Evolutionary conservation across 768 basidiomycete species (phyloP), one percentile per base, ranked within the genome.

Genomic region (Grammothele lineata): DNA sequence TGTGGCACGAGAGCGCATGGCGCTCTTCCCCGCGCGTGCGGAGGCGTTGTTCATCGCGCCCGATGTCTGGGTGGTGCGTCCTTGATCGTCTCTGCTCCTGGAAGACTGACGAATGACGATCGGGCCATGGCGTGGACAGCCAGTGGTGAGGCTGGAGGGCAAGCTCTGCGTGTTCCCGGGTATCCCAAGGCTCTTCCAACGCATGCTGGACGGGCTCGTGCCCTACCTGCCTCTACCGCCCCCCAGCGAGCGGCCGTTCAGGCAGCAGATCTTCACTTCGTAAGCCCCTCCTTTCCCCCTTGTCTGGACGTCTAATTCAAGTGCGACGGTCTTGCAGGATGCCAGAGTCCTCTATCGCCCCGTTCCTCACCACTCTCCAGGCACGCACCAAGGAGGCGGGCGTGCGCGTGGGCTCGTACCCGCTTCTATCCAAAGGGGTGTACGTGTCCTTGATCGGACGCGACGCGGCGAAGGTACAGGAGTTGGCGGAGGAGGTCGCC

Each of bases 151-250:
- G 15, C 71, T 96, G 2, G 80, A 80, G 56, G 86, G 87, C 19
- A 94, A 89, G 68, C 73, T 96, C 14, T 95, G 91, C 66, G 72
- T 97, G 22, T 85, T 97, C 67, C 94, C 94, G 0, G 94, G 94
- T 24, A 90, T 96, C 37, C 94, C 94, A 0, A 66, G 72, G 3
- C 73, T 95, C 24, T 95, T 94, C 68, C 81, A 86, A 57, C 80
- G 78, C 63, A 85, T 97, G 74, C 68, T 96, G 27, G 76, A 82
- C 44, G 80, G 76, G 17, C 69, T 94, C 18, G 78, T 78, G 12
- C 79, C 80, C 8, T 89, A 82, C 62, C 68, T 97, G 1, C 82
- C 89, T 1, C 75, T 97, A 21, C 92, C 92, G 12, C 88, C 90
- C 0, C 70, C 74, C 8, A 69, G 72, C 24, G 78, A 85, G 57